Evolutionary conservation across 1,284 basidiomycete species (phyloP), one percentile per base, ranked within the genome.

Genomic region (Amylostereum chailletii): DNA sequence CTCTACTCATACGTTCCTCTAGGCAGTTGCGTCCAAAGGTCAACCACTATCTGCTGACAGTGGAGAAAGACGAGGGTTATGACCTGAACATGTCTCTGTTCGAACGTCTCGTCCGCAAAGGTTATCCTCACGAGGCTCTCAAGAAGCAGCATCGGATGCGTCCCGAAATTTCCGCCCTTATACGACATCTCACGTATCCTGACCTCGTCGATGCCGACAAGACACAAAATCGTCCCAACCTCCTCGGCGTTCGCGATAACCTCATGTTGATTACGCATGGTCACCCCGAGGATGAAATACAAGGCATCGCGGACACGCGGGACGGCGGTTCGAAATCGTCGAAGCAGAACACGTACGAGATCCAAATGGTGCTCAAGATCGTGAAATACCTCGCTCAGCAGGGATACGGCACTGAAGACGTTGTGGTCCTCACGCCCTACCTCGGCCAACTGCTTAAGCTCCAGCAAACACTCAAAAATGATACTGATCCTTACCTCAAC

Each of bases 11-110:
- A 19, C 30, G 32, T 39, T 19, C 19, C 19, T 6, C 32, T 44
- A 85, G 83, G 62, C 83, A 85, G 62, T 65, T 85, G 4, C 79
- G 82, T 6, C 83, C 82, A 0, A 85, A 85, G 57, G 77, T 83
- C 47, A 82, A 83, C 54, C 73, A 73, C 50, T 85, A 84, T 52
- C 47, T 59, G 0, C 62, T 85, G 26, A 82, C 80, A 0, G 74
- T 79, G 10, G 83, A 85, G 61, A 85, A 80, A 54, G 80, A 73
- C 0, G 79, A 83, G 51, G 69, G 83, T 0, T 84, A 67, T 50
- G 77, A 85, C 50, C 70, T 85, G 4, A 85, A 85, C 52, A 61
- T 70, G 39, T 83, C 80, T 0, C 66, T 85, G 3, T 85, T 85
- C 56, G 82, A 85, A 54, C 76, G 83, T 3, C 71, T 84, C 4